Evolutionary conservation across 1,284 basidiomycete genomes (phyloP), one percentile per base, ranked within the genome.

Genomic region (Ganoderma sp.): DNA sequence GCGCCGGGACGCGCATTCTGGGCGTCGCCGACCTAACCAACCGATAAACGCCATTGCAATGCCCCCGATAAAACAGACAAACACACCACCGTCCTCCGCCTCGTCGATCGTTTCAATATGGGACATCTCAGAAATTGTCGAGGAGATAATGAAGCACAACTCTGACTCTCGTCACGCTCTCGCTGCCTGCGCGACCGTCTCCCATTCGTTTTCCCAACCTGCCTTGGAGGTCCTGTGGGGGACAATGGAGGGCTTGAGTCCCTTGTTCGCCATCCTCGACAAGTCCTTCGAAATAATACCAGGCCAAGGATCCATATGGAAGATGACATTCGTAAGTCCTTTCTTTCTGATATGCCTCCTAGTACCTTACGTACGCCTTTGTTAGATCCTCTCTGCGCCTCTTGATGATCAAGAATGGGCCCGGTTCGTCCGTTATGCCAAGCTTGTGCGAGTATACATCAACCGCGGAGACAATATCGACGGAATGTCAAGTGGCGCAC

Each of bases 141-240:
- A 12, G 48, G 48, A 50, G n/a, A 50, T 50, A 45, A 45, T 45
- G 43, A 45, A 45, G 19, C 43, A 45, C 43, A 45, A 45, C 43
- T 45, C 43, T 45, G 43, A 45, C 19, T n/a, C 43, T 19, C 43
- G 19, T 45, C 43, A 7, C 43, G 43, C 62, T 14, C 50, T 64
- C 15, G 57, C 39, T 14, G 57, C 58, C 15, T 42, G 34, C 15
- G 58, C 67, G 12, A 37, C 34, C 17, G 63, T 65, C 17, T 56
- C 54, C 22, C 56, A 50, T 12, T 59, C 58, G 15, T 37, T 68
- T 48, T 57, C 58, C 7, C 45, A 52, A 14, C 39, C 63, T 34
- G 67, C 67, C 4, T 28, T 68, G 12, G 60, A 61, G 22, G 42
- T 64, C 10, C 59, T 68, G 6, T 68, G 67, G 67, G 37, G 39